Evolutionary conservation across 352 stramenopile genomes (phyloP).

Genomic region (Globisporangium heterothallicum): DNA sequence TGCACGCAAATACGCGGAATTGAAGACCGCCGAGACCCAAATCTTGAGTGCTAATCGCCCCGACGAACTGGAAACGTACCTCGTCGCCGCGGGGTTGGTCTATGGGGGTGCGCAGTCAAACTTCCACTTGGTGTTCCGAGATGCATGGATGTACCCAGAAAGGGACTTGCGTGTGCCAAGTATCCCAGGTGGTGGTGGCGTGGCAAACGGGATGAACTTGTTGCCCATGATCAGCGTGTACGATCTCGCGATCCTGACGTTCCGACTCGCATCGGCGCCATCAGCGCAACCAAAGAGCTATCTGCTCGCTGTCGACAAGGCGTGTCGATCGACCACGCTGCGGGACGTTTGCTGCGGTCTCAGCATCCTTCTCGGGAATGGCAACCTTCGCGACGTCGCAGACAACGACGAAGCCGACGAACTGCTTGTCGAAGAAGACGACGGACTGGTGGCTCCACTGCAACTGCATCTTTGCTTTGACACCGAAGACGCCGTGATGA

Average conservation of each 20-base stretch:
- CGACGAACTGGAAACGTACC: constrained; percentile 64
- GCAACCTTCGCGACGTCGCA: constrained; percentile 32
- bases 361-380: constrained; percentile 52
- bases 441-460: constrained; percentile 46
- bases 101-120: constrained; percentile 74
- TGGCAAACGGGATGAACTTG: constrained; percentile 51
- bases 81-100: constrained; percentile 67
- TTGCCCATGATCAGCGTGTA: constrained; percentile 83
- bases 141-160: constrained; percentile 67
- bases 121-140: constrained; percentile 59
- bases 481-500: constrained; percentile 36
- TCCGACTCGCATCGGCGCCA: constrained; percentile 32
- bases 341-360: constrained; percentile 58
- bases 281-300: constrained; percentile 45
- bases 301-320: constrained; percentile 57
- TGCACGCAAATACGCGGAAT: constrained; percentile 55
- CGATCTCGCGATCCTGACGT: constrained; percentile 58
- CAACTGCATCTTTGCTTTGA: constrained; percentile 78
- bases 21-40: constrained; percentile 83
- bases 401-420: constrained; percentile 46
- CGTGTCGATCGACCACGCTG: constrained; percentile 44
- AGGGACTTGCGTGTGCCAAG: constrained; percentile 54
- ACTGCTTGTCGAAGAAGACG: constrained; percentile 53
- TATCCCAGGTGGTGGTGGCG: constrained; percentile 25
- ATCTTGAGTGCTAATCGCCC: constrained; percentile 60